A percentile compares a stretch with the other conserved stretches of the same genome.
Evolutionary conservation across 306 rosid genomes (phyloP).

Genomic region (Fragaria nilgerrensis): DNA sequence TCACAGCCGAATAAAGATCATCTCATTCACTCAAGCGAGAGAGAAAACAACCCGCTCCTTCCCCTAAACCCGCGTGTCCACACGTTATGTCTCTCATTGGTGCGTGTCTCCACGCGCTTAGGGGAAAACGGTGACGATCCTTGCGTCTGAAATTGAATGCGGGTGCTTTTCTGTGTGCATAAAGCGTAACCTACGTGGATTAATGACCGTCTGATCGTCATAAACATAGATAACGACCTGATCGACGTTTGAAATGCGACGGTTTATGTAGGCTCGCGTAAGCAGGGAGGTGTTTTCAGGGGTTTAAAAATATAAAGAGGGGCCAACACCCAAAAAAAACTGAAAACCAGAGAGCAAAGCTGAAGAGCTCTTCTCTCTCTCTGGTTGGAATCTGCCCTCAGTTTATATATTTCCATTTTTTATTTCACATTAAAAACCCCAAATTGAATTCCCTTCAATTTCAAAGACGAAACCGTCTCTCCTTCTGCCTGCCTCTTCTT

Average conservation of each 20-base stretch:
- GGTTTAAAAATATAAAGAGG: neutral
- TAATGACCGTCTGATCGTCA: conserved; percentile 15
- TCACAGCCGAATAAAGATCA: conserved; percentile 48
- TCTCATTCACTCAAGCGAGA: conserved; percentile 25
- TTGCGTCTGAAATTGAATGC: neutral
- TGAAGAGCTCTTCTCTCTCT: neutral
- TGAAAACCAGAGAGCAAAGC: conserved; percentile 4
- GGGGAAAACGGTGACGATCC: neutral
- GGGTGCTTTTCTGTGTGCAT: conserved; percentile 12
- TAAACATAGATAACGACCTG: conserved; percentile 3
- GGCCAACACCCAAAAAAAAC: neutral
- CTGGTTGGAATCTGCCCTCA: conserved; percentile 20
- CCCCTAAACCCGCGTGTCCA: conserved; percentile 1
- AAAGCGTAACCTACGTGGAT: conserved; percentile 19
- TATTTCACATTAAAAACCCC: neutral
- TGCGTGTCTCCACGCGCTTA: conserved; percentile 21
- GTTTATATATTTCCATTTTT: conserved; percentile 25
- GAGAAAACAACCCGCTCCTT: neutral
- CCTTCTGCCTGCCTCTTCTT: too few species aligned
- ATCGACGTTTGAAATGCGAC: conserved; percentile 30
- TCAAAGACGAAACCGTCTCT: conserved; percentile 27
- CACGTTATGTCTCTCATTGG: conserved; percentile 6
- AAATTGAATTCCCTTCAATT: conserved; percentile 15
- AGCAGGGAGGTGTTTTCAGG: conserved; percentile 19
- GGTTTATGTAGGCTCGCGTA: conserved; percentile 21